Evolutionary conservation across 1,284 basidiomycete genomes (phyloP).

Genomic region (Takashimella koratensis): DNA sequence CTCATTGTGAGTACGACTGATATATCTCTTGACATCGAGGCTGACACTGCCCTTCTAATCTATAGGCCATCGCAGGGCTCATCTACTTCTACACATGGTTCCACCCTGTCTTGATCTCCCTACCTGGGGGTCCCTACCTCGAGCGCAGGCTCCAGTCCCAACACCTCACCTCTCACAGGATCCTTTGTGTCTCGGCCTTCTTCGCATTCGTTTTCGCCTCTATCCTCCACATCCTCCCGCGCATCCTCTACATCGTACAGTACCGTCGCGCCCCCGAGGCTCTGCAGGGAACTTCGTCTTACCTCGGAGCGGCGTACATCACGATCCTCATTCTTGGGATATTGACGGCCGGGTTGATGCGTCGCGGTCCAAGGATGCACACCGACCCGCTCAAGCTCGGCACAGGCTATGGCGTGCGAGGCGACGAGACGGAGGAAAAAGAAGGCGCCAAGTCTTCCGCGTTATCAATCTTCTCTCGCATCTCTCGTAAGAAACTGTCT

Average conservation of each 20-base stretch:
- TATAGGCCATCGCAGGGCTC: background rate
- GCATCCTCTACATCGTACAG: conserved; percentile 28
- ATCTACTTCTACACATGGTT: background rate
- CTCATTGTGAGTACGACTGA: background rate
- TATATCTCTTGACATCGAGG: background rate
- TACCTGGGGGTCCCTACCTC: background rate
- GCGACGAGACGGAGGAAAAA: conserved; percentile 8
- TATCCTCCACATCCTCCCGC: conserved; percentile 24
- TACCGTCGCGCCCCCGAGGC: conserved; percentile 1
- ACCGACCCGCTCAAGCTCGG: conserved; percentile 30
- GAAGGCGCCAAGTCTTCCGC: background rate
- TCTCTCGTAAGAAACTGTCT: conserved; percentile 11
- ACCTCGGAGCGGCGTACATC: background rate
- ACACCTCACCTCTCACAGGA: conserved; percentile 14
- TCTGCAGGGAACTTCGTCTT: conserved; percentile 8
- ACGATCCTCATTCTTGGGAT: conserved; percentile 9
- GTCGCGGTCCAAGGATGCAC: conserved; percentile 38
- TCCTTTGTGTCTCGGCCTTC: conserved; percentile 17
- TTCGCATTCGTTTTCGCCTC: conserved; percentile 13
- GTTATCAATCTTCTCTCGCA: conserved; percentile 2
- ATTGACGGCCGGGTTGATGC: conserved; percentile 29
- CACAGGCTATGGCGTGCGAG: conserved; percentile 36
- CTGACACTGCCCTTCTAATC: background rate
- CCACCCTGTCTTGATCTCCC: background rate
- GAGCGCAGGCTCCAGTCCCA: background rate